Evolutionary conservation across 75 land plant genomes (phyloP), one percentile per base, ranked within the genome.

Genomic region (Picea sitchensis): DNA sequence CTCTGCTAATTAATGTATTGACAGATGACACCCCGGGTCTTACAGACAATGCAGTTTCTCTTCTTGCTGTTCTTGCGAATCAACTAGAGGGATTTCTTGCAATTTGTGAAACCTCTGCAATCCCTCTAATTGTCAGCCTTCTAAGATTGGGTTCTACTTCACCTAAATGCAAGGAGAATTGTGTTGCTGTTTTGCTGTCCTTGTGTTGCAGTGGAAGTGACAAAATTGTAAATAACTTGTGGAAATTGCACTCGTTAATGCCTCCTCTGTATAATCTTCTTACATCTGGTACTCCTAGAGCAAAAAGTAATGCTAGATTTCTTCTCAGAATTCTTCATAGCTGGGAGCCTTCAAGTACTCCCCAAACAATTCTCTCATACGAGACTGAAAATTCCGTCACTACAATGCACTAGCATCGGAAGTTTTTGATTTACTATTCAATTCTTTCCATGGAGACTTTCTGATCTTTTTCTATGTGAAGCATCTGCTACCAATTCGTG

Each of bases 91-190:
- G 94, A 23, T 61, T 85, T 12, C 61, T 67, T 59, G 92, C 80
- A 61, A 77, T 87, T 12, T 73, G 79, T 11, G 57, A 80, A 13
- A 80, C 78, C 41, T 80, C 61, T 5, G 62, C 84, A 11, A 82
- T 89, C 38, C 75, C 92, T 13, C 62, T 78, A 36, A 81, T 93
- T 21, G 82, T 91, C 36, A 86, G 85, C 61, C 87, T 93, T 56
- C 54, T 93, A 64, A 76, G 94, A 26, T 77, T 74, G 20, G 92
- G 93, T 14, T 83, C 91, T 23, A 34, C 65, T 1, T 82, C 94
- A 12, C 74, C 86, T 20, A 91, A 87, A 73, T 87, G 87, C 56
- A 89, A 90, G 85, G 96, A 93, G 80, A 88, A 90, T 75, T 75
- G 92, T 4, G 74, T 86, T 34, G 77, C 87, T 0, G 74, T 90